Conservation (phyloP, 164 flowering plant species). For the Dillenia suffruticosa region DNA sequence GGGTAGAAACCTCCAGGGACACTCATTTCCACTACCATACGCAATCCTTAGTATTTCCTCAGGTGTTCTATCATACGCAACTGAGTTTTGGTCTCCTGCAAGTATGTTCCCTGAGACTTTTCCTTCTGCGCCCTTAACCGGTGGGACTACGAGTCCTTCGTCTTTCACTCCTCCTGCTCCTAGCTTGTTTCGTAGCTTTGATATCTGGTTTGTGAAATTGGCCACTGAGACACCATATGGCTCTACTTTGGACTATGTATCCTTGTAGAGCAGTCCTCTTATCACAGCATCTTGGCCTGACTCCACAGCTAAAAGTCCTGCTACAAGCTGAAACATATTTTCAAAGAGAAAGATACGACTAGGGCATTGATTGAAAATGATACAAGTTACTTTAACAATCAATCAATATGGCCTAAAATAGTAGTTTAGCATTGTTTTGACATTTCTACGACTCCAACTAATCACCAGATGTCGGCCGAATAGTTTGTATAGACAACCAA, state of each 20-base stretch:
- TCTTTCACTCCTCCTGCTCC: conserved; percentile 57
- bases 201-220: conserved; percentile 55
- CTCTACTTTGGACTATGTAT: conserved; percentile 18
- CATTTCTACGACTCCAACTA: too few species aligned
- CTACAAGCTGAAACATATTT: conserved; percentile 36
- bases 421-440: too few species aligned
- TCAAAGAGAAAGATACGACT: too few species aligned
- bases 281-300: conserved; percentile 89
- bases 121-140: conserved; percentile 44
- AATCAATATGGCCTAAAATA: not conserved
- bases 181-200: conserved; percentile 49
- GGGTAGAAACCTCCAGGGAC: conserved; percentile 62
- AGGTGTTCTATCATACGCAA: conserved; percentile 50
- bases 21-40: conserved; percentile 50
- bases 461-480: too few species aligned
- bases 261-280: conserved; percentile 48
- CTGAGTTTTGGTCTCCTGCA: conserved; percentile 44
- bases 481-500: not conserved
- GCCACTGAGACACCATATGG: conserved; percentile 69
- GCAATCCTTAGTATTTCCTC: conserved; percentile 63
- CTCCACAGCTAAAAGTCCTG: conserved; percentile 75
- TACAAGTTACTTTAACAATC: not conserved
- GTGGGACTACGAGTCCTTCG: conserved; percentile 55
- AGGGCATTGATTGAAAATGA: not conserved
- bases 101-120: conserved; percentile 43